Conservation (phyloP, 768 basidiomycete species). For the Kondoa malvinella region DNA sequence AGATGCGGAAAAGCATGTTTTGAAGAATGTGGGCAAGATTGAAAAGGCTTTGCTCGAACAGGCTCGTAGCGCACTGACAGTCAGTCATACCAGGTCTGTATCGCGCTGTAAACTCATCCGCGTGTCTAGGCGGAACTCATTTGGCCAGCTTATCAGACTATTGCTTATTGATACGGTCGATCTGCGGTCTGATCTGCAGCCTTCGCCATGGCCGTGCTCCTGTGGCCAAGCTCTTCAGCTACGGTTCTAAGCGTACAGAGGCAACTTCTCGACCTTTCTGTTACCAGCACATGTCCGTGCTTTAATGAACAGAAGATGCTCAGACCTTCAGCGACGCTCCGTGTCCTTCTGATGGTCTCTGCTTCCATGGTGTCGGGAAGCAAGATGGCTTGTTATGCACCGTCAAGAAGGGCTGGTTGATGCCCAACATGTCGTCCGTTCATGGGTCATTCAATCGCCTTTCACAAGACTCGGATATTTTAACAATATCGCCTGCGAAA, state of each 20-base stretch:
- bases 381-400: too few relatives aligned
- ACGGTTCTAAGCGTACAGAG: neutral
- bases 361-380: too few relatives aligned
- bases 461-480: too few relatives aligned
- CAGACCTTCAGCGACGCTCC: too few relatives aligned
- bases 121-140: slow-evolving; percentile 46
- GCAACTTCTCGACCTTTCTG: too few relatives aligned
- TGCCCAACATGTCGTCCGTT: too few relatives aligned
- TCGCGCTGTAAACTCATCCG: neutral
- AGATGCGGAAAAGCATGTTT: slow-evolving; percentile 80
- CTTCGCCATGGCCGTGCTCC: neutral
- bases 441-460: too few relatives aligned
- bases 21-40: slow-evolving; percentile 87
- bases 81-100: slow-evolving; percentile 28
- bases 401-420: too few relatives aligned
- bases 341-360: too few relatives aligned
- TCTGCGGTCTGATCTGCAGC: neutral
- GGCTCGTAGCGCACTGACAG: slow-evolving; percentile 82
- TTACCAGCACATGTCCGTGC: too few relatives aligned
- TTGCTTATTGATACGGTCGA: slow-evolving; percentile 27
- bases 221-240: neutral
- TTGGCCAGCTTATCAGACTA: slow-evolving; percentile 86
- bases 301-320: too few relatives aligned
- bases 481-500: too few relatives aligned
- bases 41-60: slow-evolving; percentile 92